Conservation (phyloP, 345 rosid genomes). For the Cardiospermum halicacabum region DNA sequence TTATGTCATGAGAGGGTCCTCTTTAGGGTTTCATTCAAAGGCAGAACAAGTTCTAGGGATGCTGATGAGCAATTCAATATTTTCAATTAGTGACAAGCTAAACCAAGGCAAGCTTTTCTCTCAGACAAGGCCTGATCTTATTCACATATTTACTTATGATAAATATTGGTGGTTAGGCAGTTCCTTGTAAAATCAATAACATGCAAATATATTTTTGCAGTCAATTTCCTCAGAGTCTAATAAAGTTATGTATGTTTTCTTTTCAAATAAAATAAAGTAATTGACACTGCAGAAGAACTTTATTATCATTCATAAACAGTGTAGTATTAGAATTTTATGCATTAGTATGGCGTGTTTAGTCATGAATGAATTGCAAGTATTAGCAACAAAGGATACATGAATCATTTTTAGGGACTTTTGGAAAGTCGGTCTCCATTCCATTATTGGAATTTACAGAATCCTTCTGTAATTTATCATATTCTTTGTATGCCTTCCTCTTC, state of each 20-base stretch:
- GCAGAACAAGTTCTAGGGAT: slow-evolving; percentile 46
- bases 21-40: slow-evolving; percentile 60
- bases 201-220: neutral
- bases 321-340: too few species aligned
- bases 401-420: too few species aligned
- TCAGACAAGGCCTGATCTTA: neutral
- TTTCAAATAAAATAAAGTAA: neutral
- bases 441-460: too few species aligned
- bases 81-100: slow-evolving; percentile 45
- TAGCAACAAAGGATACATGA: too few species aligned
- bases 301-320: neutral
- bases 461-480: too few species aligned
- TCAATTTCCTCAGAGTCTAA: neutral
- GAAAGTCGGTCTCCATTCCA: too few species aligned
- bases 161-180: neutral
- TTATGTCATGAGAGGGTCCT: slow-evolving; percentile 62
- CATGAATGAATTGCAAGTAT: too few species aligned
- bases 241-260: neutral
- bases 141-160: neutral
- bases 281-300: neutral
- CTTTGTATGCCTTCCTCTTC: too few species aligned
- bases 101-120: slow-evolving; percentile 48
- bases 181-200: neutral
- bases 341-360: too few species aligned
- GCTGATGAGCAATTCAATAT: slow-evolving; percentile 46